These are phyloP conservation scores for Gossypium longicalyx DNA, from an alignment of 345 rosid genomes.

Conservation along the genomic window DNA sequence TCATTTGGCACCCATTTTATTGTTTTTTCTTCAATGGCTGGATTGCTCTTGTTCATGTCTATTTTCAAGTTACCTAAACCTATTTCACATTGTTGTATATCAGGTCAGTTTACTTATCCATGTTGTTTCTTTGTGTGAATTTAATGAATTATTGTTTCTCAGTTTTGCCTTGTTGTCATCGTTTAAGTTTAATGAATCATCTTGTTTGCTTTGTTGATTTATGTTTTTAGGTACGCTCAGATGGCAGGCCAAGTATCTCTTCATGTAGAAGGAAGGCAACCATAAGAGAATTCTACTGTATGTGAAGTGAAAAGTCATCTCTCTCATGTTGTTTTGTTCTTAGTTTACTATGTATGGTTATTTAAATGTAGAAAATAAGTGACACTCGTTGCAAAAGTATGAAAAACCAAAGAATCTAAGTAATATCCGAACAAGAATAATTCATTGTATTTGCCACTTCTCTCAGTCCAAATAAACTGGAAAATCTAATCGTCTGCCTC, in stretches of 20 bases:
- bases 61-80: conserved; percentile 39
- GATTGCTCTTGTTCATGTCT: conserved; percentile 41
- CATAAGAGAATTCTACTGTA: conserved; percentile 47
- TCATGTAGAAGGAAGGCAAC: conserved; percentile 44
- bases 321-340: background rate
- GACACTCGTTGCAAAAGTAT: no score
- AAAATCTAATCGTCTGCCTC: background rate
- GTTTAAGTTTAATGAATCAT: background rate
- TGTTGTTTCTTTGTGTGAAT: background rate
- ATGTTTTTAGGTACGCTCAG: conserved; percentile 27
- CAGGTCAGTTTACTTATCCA: conserved; percentile 29
- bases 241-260: conserved; percentile 33
- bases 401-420: no score
- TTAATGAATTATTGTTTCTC: background rate
- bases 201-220: background rate
- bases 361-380: no score
- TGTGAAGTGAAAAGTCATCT: conserved; percentile 12
- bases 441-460: background rate
- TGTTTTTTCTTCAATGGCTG: conserved; percentile 41
- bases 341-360: background rate
- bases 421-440: background rate
- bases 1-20: conserved; percentile 41
- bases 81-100: conserved; percentile 40
- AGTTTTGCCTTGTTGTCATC: background rate
- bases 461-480: background rate